Percentiles rank a stretch among this genome's conserved stretches.
These are phyloP conservation scores for Gamarada debralockiae DNA, from an alignment of 495 filamentous ascomycete genomes.

Conservation along the genomic window DNA sequence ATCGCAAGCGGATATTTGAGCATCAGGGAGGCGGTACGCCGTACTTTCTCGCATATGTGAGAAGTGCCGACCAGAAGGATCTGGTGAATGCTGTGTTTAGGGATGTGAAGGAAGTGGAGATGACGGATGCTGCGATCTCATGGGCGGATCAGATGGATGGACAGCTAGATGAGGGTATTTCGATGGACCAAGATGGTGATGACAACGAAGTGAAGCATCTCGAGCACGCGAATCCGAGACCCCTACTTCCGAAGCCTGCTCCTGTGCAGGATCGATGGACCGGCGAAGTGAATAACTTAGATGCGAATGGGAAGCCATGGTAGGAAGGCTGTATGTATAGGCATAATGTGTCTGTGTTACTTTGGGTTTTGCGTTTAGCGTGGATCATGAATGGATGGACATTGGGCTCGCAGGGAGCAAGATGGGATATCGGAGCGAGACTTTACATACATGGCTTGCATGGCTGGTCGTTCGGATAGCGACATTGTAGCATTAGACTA, in stretches of 20 bases:
- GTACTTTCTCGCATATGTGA: constrained; percentile 86
- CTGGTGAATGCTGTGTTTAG: constrained; percentile 47
- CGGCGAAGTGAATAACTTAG: background rate
- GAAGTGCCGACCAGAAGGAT: constrained; percentile 53
- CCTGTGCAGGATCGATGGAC: background rate
- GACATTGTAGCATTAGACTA: too few species aligned
- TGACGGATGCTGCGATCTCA: background rate
- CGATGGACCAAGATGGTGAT: background rate
- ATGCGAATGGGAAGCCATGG: background rate
- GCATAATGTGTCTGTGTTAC: too few species aligned
- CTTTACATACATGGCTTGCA: too few species aligned
- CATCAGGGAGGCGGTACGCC: constrained; percentile 62
- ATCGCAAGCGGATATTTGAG: constrained; percentile 60
- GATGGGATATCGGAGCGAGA: too few species aligned
- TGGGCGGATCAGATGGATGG: background rate
- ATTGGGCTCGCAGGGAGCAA: too few species aligned
- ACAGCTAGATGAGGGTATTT: constrained; percentile 2
- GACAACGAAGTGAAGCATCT: background rate
- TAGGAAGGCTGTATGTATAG: too few species aligned
- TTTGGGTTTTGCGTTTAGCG: too few species aligned
- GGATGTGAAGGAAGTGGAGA: constrained; percentile 14
- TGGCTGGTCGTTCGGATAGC: too few species aligned
- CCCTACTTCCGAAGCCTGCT: background rate
- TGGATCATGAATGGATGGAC: too few species aligned
- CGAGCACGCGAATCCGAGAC: constrained; percentile 1